A percentile compares a stretch with the other conserved stretches of the same genome.
Evolutionary conservation across 2,329 filamentous ascomycete genomes (phyloP).

Genomic region (Scedosporium dehoogii): DNA sequence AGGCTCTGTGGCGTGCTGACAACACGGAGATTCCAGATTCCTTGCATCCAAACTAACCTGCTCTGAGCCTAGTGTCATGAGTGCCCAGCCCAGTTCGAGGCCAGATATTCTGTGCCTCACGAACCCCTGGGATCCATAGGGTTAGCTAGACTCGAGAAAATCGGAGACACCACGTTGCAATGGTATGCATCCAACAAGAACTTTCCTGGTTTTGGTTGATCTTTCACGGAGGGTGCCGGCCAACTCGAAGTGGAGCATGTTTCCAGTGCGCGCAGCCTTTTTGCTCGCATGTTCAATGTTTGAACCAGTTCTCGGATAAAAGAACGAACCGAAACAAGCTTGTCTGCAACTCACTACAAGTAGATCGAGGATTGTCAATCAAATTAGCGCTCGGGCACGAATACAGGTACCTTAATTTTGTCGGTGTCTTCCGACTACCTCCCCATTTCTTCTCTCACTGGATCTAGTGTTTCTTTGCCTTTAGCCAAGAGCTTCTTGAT

Average conservation of each 20-base stretch:
- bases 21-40: not conserved
- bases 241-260: not conserved
- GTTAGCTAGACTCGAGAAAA: not conserved
- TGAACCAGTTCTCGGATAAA: not conserved
- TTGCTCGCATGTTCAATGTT: not conserved
- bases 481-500: not conserved
- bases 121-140: not conserved
- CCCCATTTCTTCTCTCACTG: not conserved
- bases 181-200: not conserved
- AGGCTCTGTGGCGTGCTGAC: not conserved
- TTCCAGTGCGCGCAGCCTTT: not conserved
- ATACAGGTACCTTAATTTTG: not conserved
- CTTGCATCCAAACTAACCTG: not conserved
- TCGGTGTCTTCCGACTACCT: not conserved
- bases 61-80: not conserved
- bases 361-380: not conserved
- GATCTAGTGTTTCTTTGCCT: not conserved
- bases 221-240: not conserved
- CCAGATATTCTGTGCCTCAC: not conserved
- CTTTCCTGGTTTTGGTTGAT: not conserved
- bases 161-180: not conserved
- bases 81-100: not conserved
- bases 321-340: not conserved
- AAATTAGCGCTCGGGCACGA: not conserved
- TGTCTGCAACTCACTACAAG: not conserved